A percentile compares a stretch with the other conserved stretches of the same genome.
These are phyloP conservation scores for Medicago truncatula DNA, from an alignment of 306 rosid species.

Conservation along the genomic window DNA sequence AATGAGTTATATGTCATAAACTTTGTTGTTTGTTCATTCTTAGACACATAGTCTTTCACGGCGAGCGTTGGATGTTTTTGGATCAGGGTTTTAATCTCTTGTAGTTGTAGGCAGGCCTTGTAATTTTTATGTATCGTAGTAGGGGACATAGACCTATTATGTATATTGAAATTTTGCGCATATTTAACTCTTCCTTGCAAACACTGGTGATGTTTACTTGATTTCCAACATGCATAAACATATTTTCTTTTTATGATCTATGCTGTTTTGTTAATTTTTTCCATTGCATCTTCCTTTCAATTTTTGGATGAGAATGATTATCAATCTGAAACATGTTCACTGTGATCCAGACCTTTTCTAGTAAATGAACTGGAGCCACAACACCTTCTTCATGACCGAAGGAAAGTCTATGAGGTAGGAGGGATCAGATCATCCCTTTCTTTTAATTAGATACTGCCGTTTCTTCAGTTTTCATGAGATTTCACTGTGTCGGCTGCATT, in stretches of 20 bases:
- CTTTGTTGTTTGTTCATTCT: slow-evolving; percentile 11
- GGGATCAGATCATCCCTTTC: slow-evolving; percentile 12
- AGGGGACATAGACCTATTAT: background rate
- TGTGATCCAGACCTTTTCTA: slow-evolving; percentile 80
- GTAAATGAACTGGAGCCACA: slow-evolving; percentile 94
- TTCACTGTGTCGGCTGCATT: background rate
- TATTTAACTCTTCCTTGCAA: background rate
- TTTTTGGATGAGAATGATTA: slow-evolving; percentile 38
- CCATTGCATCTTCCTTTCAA: slow-evolving; percentile 19
- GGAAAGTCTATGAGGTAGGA: slow-evolving; percentile 92
- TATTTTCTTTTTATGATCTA: slow-evolving; percentile 5
- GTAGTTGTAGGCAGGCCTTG: slow-evolving; percentile 6
- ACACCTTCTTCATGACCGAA: slow-evolving; percentile 95
- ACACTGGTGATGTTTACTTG: slow-evolving; percentile 15
- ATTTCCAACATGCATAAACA: slow-evolving; percentile 17
- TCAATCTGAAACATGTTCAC: slow-evolving; percentile 39
- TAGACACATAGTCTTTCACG: background rate
- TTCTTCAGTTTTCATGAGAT: slow-evolving; percentile 35
- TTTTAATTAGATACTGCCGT: slow-evolving; percentile 11
- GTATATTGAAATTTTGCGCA: background rate
- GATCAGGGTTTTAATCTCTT: slow-evolving; percentile 15
- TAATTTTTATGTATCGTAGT: slow-evolving; percentile 5
- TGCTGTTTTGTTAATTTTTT: slow-evolving; percentile 5
- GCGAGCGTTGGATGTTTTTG: slow-evolving; percentile 8
- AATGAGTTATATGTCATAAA: slow-evolving; percentile 14